Conservation (phyloP, 108 stramenopile species). For the Parmales sp. region DNA sequence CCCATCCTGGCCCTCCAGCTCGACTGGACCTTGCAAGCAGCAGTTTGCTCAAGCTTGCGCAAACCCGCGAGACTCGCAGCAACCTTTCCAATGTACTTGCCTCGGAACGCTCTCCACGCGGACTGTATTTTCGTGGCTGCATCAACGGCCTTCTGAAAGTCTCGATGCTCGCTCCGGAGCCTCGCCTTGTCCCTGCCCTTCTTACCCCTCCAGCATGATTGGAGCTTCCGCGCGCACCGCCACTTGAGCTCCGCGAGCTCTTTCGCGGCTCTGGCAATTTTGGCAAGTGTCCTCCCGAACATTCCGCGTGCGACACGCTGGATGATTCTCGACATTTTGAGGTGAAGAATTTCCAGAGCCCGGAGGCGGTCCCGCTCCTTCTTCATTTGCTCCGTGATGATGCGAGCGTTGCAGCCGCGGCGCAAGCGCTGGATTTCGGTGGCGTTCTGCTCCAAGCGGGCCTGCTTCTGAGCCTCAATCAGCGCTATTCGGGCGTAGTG, state of each 20-base stretch:
- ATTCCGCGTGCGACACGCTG: neutral
- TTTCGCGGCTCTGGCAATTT: neutral
- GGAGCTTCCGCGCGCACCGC: slow-evolving; percentile 2
- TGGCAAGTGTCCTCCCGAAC: neutral
- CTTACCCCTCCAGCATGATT: neutral
- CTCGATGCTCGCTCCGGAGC: neutral
- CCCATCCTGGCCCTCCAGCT: neutral
- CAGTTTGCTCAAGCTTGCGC: neutral
- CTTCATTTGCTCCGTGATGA: neutral
- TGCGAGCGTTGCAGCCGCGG: neutral
- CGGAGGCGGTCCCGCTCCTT: neutral
- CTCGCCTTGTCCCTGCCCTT: neutral
- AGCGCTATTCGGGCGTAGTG: neutral
- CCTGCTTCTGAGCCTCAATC: neutral
- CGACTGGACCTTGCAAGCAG: slow-evolving; percentile 10
- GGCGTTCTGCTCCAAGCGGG: neutral
- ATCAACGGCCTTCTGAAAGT: neutral
- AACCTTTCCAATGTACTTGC: neutral
- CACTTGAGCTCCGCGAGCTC: neutral
- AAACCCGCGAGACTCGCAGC: neutral
- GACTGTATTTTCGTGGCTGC: neutral
- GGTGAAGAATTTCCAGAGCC: neutral
- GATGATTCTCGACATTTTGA: neutral
- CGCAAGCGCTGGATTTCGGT: slow-evolving; percentile 1
- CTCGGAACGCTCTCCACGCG: slow-evolving; percentile 1